phyloP scores from a whole-genome alignment of 2,329 filamentous ascomycete genomes.

The Berkeleyomyces rouxiae region DNA sequence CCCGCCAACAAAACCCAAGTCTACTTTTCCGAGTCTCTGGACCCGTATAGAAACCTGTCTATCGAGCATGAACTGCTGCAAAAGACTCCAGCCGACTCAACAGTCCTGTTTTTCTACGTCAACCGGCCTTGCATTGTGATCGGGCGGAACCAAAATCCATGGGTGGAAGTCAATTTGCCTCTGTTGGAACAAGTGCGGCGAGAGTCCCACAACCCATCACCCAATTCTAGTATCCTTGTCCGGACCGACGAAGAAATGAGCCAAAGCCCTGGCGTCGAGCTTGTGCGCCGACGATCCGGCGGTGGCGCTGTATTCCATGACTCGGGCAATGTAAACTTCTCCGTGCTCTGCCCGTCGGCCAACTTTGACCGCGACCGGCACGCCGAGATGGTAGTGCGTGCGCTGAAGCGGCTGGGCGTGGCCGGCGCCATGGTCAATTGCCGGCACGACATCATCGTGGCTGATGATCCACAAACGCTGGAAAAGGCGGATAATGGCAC shows the following conservation, averaged over 20 bases:
- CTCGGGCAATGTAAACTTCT: conserved; percentile 83
- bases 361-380: conserved; percentile 72
- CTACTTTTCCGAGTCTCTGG: conserved; percentile 50
- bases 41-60: conserved; percentile 82
- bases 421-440: conserved; percentile 59
- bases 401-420: conserved; percentile 45
- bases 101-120: conserved; percentile 70
- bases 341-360: conserved; percentile 65
- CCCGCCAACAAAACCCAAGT: conserved; percentile 42
- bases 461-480: conserved; percentile 20
- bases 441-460: conserved; percentile 82
- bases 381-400: conserved; percentile 84
- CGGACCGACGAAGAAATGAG: conserved; percentile 15
- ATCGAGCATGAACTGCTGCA: conserved; percentile 83
- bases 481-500: conserved; percentile 2
- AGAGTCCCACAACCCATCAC: not conserved
- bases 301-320: conserved; percentile 94
- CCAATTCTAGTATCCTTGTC: not conserved
- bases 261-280: conserved; percentile 25
- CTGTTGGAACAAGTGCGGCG: conserved; percentile 26
- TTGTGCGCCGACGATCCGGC: conserved; percentile 73
- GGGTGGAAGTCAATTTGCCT: conserved; percentile 70
- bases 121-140: conserved; percentile 81
- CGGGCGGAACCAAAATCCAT: conserved; percentile 94
- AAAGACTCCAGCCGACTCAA: conserved; percentile 52